phyloP scores from a whole-genome alignment of 331 rosid genomes.

The Quercus phellos region DNA sequence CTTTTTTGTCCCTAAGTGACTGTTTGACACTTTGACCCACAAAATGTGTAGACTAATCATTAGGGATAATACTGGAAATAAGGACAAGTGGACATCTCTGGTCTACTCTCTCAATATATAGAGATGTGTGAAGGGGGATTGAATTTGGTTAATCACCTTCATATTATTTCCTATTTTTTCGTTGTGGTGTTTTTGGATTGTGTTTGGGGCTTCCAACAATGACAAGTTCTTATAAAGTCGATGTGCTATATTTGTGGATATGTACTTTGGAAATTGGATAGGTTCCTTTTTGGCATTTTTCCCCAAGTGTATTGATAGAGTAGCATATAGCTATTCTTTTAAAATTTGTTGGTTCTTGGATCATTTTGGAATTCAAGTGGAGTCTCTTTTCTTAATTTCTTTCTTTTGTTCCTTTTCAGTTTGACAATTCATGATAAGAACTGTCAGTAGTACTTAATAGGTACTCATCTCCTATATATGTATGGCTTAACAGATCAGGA shows the following conservation, averaged over 20 bases:
- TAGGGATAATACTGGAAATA: too few species aligned
- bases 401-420: background rate
- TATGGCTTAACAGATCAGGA: background rate
- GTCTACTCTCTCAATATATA: too few species aligned
- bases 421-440: background rate
- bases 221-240: background rate
- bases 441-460: background rate
- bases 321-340: background rate
- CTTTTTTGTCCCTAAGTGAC: too few species aligned
- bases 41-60: too few species aligned
- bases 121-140: background rate
- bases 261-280: background rate
- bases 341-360: background rate
- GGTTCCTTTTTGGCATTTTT: background rate
- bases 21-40: too few species aligned
- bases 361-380: background rate
- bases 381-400: background rate
- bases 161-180: background rate
- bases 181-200: background rate
- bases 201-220: background rate
- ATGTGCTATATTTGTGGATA: background rate
- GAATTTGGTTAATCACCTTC: background rate
- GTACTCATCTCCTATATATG: background rate
- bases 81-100: too few species aligned
- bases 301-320: background rate